Evolutionary conservation across 2,329 filamentous ascomycete species (phyloP).

Genomic region (Westerdykella sp.): DNA sequence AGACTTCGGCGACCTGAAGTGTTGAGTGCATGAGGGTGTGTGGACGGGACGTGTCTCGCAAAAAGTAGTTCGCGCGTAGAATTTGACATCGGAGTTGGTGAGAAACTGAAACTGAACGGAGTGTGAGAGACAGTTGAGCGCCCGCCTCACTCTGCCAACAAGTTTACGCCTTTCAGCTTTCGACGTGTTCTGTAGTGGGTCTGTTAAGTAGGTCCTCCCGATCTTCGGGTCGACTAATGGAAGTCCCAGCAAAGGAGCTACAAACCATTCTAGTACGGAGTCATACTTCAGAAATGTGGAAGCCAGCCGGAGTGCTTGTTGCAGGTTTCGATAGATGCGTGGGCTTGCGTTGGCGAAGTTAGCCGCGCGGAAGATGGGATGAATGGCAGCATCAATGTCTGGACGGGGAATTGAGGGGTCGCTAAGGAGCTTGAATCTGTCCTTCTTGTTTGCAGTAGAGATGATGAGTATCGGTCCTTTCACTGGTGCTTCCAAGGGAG

Average conservation of each 20-base stretch:
- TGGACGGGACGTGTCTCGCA: constrained; percentile 5
- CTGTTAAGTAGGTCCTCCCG: constrained; percentile 16
- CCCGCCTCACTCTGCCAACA: constrained; percentile 14
- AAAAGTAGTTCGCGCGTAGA: constrained; percentile 20
- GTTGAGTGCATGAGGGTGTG: constrained; percentile 6
- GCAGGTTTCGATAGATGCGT: constrained; percentile 7
- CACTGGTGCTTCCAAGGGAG: neutral
- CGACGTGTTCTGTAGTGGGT: constrained; percentile 13
- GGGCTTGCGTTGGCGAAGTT: constrained; percentile 9
- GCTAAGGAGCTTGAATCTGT: constrained; percentile 28
- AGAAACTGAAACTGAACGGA: constrained; percentile 17
- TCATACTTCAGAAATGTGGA: constrained; percentile 29
- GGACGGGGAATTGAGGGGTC: constrained; percentile 15
- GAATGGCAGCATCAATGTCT: constrained; percentile 24
- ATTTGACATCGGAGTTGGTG: constrained; percentile 5
- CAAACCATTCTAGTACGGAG: constrained; percentile 25
- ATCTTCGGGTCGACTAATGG: constrained; percentile 6
- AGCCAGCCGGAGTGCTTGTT: constrained; percentile 25
- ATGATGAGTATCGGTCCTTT: constrained; percentile 15
- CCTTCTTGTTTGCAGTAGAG: constrained; percentile 19
- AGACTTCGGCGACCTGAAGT: constrained; percentile 10
- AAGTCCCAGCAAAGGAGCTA: constrained; percentile 23
- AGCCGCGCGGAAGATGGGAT: constrained; percentile 20
- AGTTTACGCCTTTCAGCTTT: constrained; percentile 8
- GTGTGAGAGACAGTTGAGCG: constrained; percentile 23